phyloP scores from a whole-genome alignment of 1,284 basidiomycete species.

The Puccinia hordei region DNA sequence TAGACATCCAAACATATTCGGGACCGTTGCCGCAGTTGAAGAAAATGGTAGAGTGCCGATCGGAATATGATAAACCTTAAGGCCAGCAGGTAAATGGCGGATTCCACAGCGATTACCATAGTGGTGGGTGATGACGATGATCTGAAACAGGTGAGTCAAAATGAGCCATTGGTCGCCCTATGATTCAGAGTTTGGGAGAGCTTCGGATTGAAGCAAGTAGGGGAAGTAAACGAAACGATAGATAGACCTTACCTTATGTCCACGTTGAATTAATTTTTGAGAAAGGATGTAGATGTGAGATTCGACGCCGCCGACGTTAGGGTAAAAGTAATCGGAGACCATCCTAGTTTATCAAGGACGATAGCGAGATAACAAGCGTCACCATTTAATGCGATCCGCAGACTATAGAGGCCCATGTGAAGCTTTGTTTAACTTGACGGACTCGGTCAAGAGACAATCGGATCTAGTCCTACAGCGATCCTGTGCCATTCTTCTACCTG shows the following conservation, averaged over 20 bases:
- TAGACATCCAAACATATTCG: constrained; percentile 88
- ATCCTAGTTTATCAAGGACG: constrained; percentile 66
- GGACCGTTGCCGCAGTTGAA: constrained; percentile 72
- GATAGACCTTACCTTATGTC: constrained; percentile 72
- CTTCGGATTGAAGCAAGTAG: not conserved
- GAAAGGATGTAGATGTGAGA: constrained; percentile 92
- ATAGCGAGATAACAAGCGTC: not conserved
- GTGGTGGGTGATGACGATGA: constrained; percentile 91
- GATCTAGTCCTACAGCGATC: too few relatives aligned
- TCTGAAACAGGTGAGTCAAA: constrained; percentile 63
- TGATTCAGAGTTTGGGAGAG: not conserved
- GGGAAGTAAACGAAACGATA: not conserved
- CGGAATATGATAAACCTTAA: constrained; percentile 95
- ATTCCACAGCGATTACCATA: constrained; percentile 84
- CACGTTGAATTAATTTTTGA: constrained; percentile 75
- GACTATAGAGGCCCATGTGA: too few relatives aligned
- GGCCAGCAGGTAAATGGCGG: constrained; percentile 76
- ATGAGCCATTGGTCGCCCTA: not conserved
- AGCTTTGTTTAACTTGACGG: too few relatives aligned
- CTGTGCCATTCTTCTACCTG: too few relatives aligned
- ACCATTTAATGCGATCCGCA: not conserved
- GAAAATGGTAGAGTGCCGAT: constrained; percentile 73
- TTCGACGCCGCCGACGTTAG: constrained; percentile 92
- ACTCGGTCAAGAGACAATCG: too few relatives aligned
- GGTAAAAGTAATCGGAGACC: constrained; percentile 96